Evolutionary conservation across 2,329 filamentous ascomycete species (phyloP), one percentile per base, ranked within the genome.

Genomic region (Rutstroemia sp.): DNA sequence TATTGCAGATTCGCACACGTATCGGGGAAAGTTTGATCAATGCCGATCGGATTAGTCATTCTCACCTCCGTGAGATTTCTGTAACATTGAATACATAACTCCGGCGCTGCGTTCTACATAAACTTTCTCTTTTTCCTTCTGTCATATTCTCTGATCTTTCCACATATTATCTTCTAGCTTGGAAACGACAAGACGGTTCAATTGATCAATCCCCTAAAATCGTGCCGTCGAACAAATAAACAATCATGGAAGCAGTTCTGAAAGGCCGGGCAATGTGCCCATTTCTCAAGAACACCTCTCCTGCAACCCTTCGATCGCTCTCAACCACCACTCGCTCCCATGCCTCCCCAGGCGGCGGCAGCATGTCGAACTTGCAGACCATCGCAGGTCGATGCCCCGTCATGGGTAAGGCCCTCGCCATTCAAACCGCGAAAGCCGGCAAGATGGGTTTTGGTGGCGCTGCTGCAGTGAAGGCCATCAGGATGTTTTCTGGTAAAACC

Each of bases 331-430:
- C 75, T 69, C 80, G 77, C 16, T 47, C 37, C 65, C 62, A 66
- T 38, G 67, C 80, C 61, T 88, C 87, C 54, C 87, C 86, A 57
- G 88, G 91, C 68, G 92, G 92, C 64, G 90, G 92, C 68, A 90
- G 90, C 74, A 96, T 97, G 84, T 96, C 91, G 69, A 97, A 96
- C 76, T 81, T 99, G 68, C 94, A 97, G 78, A 84, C 94, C 65
- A 85, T 95, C 69, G 94, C 90, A 68, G 87, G 91, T 70, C 90
- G 92, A 73, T 99, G 94, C 81, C 94, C 94, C 58, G 87, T 99
- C 73, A 99, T 99, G 94, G 92, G 92, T 73, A 95, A 96, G 80
- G 94, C 94, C 44, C 83, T 99, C 72, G 88, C 90, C 60, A 86
- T 96, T 41, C 92, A 96, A 79, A 81, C 81, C 47, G 79, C 82